Evolutionary conservation across 2,329 filamentous ascomycete species (phyloP).

Genomic region (Aspergillus sp.): DNA sequence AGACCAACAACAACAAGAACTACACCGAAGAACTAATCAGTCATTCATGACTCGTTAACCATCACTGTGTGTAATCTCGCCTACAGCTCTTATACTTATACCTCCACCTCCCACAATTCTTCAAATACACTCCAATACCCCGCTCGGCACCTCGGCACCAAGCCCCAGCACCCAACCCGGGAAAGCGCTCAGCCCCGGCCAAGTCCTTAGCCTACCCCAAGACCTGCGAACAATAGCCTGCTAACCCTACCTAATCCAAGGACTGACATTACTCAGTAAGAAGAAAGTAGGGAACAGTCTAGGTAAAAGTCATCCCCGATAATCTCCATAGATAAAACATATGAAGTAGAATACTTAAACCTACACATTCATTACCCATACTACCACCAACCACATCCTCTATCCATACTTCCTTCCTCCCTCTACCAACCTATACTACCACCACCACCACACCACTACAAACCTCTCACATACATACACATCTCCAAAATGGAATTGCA

Average conservation of each 20-base stretch:
- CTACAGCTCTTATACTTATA: not conserved
- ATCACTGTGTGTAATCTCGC: too few relatives aligned
- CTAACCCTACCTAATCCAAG: not conserved
- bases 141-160: not conserved
- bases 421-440: not conserved
- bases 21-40: too few relatives aligned
- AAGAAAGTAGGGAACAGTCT: not conserved
- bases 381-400: not conserved
- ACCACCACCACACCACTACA: not conserved
- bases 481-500: slow-evolving; percentile 25
- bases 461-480: not conserved
- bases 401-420: not conserved
- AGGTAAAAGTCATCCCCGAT: not conserved
- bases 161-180: not conserved
- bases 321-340: not conserved
- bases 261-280: not conserved
- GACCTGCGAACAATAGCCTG: too few relatives aligned
- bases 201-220: not conserved
- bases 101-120: not conserved
- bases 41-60: too few relatives aligned
- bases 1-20: too few relatives aligned
- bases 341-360: not conserved
- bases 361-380: not conserved
- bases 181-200: not conserved
- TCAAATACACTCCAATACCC: not conserved